Percentiles rank a stretch among this genome's conserved stretches.
These are phyloP conservation scores for Cinnamomum micranthum DNA, from an alignment of 164 flowering plant genomes.

Conservation along the genomic window DNA sequence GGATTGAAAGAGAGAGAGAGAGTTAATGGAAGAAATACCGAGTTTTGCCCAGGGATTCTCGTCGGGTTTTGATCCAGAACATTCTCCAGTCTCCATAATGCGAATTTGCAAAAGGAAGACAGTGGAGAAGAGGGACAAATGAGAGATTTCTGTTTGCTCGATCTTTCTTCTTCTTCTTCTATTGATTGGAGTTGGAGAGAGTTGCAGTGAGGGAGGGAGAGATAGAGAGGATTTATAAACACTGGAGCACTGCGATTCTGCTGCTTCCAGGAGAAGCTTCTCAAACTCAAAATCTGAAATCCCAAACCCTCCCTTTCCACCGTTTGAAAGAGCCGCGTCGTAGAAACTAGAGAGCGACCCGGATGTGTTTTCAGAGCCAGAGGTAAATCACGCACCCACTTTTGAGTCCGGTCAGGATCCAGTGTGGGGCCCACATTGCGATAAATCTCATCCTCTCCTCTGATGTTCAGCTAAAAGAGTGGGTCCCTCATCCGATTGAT, in stretches of 20 bases:
- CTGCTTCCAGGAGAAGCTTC: background rate
- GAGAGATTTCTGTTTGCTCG: background rate
- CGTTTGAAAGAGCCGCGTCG: too few species aligned
- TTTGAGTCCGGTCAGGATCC: too few species aligned
- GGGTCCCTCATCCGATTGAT: too few species aligned
- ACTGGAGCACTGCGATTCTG: background rate
- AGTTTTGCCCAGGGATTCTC: slow-evolving; percentile 2
- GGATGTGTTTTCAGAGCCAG: too few species aligned
- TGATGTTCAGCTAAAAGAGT: too few species aligned
- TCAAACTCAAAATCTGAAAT: background rate
- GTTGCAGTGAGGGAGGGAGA: background rate
- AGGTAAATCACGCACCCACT: too few species aligned
- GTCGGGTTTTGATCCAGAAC: background rate
- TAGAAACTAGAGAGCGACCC: too few species aligned
- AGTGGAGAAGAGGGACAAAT: background rate
- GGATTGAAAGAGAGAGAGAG: background rate
- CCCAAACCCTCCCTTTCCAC: background rate
- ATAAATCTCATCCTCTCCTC: too few species aligned
- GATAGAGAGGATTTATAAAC: background rate
- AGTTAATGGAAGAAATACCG: background rate
- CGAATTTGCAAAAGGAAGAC: background rate
- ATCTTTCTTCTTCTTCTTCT: background rate
- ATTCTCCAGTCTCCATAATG: slow-evolving; percentile 4
- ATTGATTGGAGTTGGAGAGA: background rate
- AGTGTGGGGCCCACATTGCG: too few species aligned